Evolutionary conservation across 306 rosid genomes (phyloP).

Genomic region (Malus asiatica): DNA sequence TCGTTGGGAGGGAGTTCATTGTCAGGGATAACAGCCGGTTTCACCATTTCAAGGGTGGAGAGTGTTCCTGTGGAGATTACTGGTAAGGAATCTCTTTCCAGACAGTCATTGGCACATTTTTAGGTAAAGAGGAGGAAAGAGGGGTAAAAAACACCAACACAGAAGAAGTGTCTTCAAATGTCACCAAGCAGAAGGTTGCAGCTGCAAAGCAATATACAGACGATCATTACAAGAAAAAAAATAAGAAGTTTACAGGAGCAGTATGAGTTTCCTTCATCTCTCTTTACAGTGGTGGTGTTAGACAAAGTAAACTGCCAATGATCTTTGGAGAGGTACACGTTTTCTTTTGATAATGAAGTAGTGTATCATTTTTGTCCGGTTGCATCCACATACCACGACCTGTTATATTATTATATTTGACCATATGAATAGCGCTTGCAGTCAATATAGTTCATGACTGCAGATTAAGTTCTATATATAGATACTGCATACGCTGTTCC

Average conservation of each 20-base stretch:
- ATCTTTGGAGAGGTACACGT: constrained; percentile 87
- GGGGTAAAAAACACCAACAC: too few relatives aligned
- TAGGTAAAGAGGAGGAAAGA: neutral
- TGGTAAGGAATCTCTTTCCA: constrained; percentile 14
- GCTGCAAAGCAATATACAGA: too few relatives aligned
- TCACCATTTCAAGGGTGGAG: constrained; percentile 61
- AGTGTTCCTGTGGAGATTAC: constrained; percentile 26
- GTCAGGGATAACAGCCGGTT: constrained; percentile 83
- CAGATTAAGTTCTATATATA: neutral
- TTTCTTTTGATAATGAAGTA: neutral
- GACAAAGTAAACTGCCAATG: constrained; percentile 42
- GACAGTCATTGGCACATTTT: neutral
- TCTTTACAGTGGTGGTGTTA: too few relatives aligned
- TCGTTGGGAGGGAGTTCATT: constrained; percentile 70
- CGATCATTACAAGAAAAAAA: too few relatives aligned
- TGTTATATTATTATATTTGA: neutral
- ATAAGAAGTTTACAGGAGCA: too few relatives aligned
- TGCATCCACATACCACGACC: neutral
- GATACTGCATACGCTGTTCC: neutral
- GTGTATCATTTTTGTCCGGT: neutral
- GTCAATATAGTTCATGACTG: neutral
- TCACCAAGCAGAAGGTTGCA: too few relatives aligned
- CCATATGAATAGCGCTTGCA: neutral
- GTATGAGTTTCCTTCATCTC: too few relatives aligned
- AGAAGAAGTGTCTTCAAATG: too few relatives aligned